Evolutionary conservation across 2,329 filamentous ascomycete genomes (phyloP).

Genomic region (Phaeosphaeria sp.): DNA sequence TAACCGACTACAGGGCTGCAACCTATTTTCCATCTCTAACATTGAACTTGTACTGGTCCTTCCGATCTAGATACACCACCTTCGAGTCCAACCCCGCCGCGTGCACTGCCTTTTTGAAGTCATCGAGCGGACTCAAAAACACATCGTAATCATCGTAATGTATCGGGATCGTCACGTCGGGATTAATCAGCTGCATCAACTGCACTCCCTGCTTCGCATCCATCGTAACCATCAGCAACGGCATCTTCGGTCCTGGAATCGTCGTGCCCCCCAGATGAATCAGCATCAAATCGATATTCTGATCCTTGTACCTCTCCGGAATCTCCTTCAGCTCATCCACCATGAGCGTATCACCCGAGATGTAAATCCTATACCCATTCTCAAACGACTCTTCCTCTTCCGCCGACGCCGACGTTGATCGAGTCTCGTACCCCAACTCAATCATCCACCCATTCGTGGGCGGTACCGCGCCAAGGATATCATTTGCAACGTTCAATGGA

Average conservation of each 20-base stretch:
- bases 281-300: slow-evolving; percentile 70
- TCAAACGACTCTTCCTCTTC: slow-evolving; percentile 42
- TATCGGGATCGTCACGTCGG: slow-evolving; percentile 65
- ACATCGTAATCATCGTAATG: slow-evolving; percentile 60
- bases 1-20: slow-evolving; percentile 8
- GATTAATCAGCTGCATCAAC: slow-evolving; percentile 65
- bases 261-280: slow-evolving; percentile 71
- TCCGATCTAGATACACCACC: slow-evolving; percentile 67
- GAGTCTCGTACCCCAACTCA: slow-evolving; percentile 57
- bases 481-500: slow-evolving; percentile 54
- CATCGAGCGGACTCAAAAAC: slow-evolving; percentile 64
- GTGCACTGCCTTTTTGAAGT: slow-evolving; percentile 65
- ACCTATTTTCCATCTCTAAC: slow-evolving; percentile 45
- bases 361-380: slow-evolving; percentile 66
- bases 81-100: slow-evolving; percentile 58
- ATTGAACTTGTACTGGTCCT: slow-evolving; percentile 63
- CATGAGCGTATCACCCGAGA: slow-evolving; percentile 70
- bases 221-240: slow-evolving; percentile 73
- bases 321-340: slow-evolving; percentile 69
- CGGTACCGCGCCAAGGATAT: slow-evolving; percentile 61
- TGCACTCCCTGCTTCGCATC: slow-evolving; percentile 68
- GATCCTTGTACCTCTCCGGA: slow-evolving; percentile 59
- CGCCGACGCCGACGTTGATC: slow-evolving; percentile 39
- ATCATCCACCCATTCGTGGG: slow-evolving; percentile 73
- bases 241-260: slow-evolving; percentile 64